Conservation (phyloP, 2,329 filamentous ascomycete species). For the Fusarium continuum region DNA sequence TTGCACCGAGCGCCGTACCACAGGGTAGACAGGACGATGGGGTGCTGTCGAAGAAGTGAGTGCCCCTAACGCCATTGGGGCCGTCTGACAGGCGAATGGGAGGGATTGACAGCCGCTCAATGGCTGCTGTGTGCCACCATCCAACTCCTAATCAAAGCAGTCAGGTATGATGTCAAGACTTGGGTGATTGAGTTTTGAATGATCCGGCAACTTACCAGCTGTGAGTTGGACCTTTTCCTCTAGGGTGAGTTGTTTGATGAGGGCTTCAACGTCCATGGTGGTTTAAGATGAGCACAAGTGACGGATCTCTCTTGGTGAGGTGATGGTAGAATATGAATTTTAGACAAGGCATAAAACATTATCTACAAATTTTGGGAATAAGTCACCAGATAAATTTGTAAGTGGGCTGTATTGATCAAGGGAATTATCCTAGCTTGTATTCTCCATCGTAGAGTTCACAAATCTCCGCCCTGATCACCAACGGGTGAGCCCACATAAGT, state of each 20-base stretch:
- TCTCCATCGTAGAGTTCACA: not conserved
- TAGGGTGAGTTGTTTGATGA: not conserved
- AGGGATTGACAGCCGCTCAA: constrained; percentile 22
- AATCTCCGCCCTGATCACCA: not conserved
- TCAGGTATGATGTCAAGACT: not conserved
- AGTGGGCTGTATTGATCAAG: not conserved
- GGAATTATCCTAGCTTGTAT: not conserved
- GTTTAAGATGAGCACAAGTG: not conserved
- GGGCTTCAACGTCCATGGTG: not conserved
- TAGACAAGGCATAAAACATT: not conserved
- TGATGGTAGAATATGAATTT: not conserved
- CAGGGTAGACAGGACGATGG: constrained; percentile 36
- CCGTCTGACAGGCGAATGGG: constrained; percentile 24
- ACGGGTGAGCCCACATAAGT: not conserved
- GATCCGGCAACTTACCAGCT: not conserved
- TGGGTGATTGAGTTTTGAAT: too few species aligned
- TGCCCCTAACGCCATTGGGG: constrained; percentile 36
- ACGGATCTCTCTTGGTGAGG: fast-evolving
- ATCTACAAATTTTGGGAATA: fast-evolving
- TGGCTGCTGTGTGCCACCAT: constrained; percentile 26
- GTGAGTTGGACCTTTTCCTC: not conserved
- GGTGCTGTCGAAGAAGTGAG: constrained; percentile 37
- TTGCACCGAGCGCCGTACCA: constrained; percentile 20
- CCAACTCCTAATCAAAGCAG: not conserved
- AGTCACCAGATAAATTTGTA: not conserved